Percentiles rank a stretch among this genome's conserved stretches.
Evolutionary conservation across 164 flowering plant species (phyloP).

Genomic region (Echeveria elegans): DNA sequence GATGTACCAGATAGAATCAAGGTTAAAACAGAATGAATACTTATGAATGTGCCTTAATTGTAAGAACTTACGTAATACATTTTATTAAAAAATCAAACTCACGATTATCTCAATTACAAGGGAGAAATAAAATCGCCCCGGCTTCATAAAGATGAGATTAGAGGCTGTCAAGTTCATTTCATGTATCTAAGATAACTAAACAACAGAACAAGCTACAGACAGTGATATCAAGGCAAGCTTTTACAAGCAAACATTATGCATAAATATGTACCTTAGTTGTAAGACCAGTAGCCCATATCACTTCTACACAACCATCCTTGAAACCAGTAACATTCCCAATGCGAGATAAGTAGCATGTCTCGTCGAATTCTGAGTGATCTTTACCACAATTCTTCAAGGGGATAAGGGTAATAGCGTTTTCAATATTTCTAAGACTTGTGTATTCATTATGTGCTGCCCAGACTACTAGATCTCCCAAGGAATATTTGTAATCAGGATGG

Average conservation of each 20-base stretch:
- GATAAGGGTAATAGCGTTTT: not conserved
- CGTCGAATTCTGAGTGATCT: constrained; percentile 12
- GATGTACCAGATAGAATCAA: too few species aligned
- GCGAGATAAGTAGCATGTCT: constrained; percentile 26
- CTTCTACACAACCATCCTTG: constrained; percentile 53
- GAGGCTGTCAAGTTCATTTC: too few species aligned
- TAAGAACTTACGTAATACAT: not conserved
- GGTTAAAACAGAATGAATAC: constrained; percentile 3
- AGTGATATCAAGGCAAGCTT: constrained; percentile 4
- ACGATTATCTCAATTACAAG: not conserved
- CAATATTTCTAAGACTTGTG: not conserved
- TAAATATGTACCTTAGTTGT: constrained; percentile 45
- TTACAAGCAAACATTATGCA: not conserved
- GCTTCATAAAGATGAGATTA: too few species aligned
- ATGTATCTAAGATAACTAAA: too few species aligned
- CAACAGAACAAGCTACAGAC: not conserved
- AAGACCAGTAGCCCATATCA: constrained; percentile 77
- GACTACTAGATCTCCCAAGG: constrained; percentile 66
- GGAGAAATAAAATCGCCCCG: too few species aligned
- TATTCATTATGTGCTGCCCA: constrained; percentile 20
- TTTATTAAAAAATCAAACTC: not conserved
- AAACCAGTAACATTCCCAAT: constrained; percentile 64
- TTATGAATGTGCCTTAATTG: not conserved
- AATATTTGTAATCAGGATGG: constrained; percentile 66
- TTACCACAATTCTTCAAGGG: constrained; percentile 8